Percentiles rank a stretch among this genome's conserved stretches.
phyloP scores from a whole-genome alignment of 768 basidiomycete genomes.

The Suillus americanus region DNA sequence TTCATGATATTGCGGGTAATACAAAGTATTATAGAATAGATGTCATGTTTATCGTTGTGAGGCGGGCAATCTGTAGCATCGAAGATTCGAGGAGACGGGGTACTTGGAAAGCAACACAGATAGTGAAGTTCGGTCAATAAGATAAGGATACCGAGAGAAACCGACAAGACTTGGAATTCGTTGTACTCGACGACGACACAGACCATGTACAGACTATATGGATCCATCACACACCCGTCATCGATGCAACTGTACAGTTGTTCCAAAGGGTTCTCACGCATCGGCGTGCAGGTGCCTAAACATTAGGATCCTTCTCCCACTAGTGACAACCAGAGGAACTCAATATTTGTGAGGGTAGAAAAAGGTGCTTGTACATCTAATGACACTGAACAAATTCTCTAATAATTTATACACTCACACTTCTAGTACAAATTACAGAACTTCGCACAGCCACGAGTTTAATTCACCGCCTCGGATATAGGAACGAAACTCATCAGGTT shows the following conservation, averaged over 20 bases:
- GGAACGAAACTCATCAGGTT: slow-evolving; percentile 8
- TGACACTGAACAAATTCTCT: neutral
- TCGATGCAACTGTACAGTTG: no score
- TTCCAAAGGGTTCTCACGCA: no score
- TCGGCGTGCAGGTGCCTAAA: no score
- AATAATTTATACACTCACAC: neutral
- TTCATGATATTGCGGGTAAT: neutral
- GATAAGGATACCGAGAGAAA: neutral
- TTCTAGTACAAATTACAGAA: neutral
- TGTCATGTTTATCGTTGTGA: neutral
- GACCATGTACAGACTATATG: no score
- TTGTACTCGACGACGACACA: no score
- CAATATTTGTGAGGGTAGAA: neutral
- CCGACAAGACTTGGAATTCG: neutral
- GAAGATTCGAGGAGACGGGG: neutral
- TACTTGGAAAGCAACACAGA: neutral
- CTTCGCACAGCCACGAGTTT: neutral
- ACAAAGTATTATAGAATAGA: neutral
- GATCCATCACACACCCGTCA: no score
- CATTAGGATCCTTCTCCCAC: no score
- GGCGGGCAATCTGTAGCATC: neutral
- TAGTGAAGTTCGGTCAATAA: neutral
- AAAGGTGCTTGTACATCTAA: neutral
- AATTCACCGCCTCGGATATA: neutral
- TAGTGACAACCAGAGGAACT: neutral